Conservation (phyloP, 2,329 filamentous ascomycete genomes). For the Ophiostoma triangulosporum region DNA sequence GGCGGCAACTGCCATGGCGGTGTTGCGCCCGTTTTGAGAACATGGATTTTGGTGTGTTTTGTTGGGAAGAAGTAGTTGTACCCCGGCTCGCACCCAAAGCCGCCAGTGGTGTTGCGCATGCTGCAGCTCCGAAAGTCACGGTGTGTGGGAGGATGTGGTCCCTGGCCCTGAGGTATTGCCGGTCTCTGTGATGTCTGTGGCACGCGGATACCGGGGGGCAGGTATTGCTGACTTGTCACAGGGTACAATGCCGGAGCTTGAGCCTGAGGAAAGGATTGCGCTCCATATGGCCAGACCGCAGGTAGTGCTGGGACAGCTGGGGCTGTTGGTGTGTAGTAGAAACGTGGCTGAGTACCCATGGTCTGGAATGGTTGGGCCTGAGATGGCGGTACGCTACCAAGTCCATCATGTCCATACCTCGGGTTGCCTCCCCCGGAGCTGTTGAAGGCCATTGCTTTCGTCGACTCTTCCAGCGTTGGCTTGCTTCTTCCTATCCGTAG, state of each 20-base stretch:
- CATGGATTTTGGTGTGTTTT: slow-evolving; percentile 45
- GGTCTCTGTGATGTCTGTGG: slow-evolving; percentile 15
- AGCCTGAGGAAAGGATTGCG: not conserved
- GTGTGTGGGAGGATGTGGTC: slow-evolving; percentile 29
- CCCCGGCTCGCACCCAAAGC: slow-evolving; percentile 44
- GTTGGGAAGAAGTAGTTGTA: slow-evolving; percentile 50
- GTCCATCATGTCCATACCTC: slow-evolving; percentile 14
- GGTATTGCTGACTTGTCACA: not conserved
- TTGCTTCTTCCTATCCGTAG: too few species aligned
- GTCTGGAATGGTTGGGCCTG: not conserved
- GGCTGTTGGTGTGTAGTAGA: not conserved
- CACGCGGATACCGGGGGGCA: not conserved
- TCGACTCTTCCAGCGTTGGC: too few species aligned
- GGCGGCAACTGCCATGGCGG: slow-evolving; percentile 40
- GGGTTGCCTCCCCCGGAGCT: slow-evolving; percentile 13
- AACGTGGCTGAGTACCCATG: not conserved
- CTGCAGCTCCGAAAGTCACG: slow-evolving; percentile 36
- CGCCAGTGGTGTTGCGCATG: slow-evolving; percentile 43
- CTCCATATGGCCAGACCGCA: not conserved
- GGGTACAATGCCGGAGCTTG: not conserved
- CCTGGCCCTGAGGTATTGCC: slow-evolving; percentile 18
- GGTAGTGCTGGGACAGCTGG: not conserved
- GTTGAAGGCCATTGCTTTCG: slow-evolving; percentile 9
- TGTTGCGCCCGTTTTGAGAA: slow-evolving; percentile 33
- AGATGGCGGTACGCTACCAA: not conserved